Base-by-base conservation (phyloP, 805 yeast species). In the Yamadazyma sp. region DNA sequence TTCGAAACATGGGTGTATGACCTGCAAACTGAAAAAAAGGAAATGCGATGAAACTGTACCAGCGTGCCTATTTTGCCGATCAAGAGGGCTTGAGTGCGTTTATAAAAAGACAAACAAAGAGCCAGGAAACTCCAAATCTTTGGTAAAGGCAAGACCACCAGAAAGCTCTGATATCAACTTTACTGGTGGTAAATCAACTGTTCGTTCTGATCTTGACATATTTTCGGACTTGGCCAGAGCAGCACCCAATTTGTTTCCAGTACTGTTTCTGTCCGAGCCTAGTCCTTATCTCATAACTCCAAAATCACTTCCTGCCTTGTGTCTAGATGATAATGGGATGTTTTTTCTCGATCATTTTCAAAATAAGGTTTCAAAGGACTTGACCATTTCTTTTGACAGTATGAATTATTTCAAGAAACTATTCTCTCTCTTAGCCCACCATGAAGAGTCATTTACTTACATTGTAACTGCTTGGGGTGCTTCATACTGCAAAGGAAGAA, bases 401-500 rank as follows among this genome's bases (percentile, higher is more conserved):
- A 50, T 49, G 27, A 59, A 59, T 38, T 54, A 57, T 38, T 58
- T 58, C 28, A 25, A 46, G n/a, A 48, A 48, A 23, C 47, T 59
- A 1, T 58, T 49, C 24, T 42, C 47, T 32, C 32, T 41, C 11
- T 30, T 55, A 8, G 55, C 60, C 2, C 21, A 40, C 2, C 27
- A 40, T 14, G 53, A 55, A 28, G 58, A 53, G 34, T 35, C 54
- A 2, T 41, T 57, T 18, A 44, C 48, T 28, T 45, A 53, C 33
- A 53, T 54, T 2, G 17, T 59, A 13, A 52, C 60, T 1, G 52
- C 61, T 3, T 59, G 64, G 64, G 64, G 62, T 54, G 4, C 30
- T 49, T 4, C 45, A 47, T 39, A 24, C 39, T 30, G n/a, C n/a
- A n/a, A n/a, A n/a, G n/a, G n/a, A n/a, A n/a, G n/a, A n/a, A n/a